A percentile compares a stretch with the other conserved stretches of the same genome.
Evolutionary conservation across 371 early-diverging fungal species (phyloP).

Genomic region (Rhizomucor pusillus): DNA sequence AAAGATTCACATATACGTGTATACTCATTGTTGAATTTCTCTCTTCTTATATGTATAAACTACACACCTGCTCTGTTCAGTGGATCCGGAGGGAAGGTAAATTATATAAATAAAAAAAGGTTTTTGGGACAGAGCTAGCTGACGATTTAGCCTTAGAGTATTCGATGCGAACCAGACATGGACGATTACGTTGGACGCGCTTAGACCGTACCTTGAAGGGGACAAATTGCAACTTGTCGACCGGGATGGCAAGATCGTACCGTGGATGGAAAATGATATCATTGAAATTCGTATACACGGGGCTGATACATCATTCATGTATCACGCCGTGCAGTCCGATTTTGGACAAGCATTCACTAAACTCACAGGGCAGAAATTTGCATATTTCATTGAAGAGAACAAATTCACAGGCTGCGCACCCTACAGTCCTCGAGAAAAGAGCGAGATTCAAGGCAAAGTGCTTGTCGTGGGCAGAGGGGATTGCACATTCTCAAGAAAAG

Average conservation of each 20-base stretch:
- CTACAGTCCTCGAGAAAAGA: conserved; percentile 18
- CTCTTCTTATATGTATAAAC: too few species aligned
- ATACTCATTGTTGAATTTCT: too few species aligned
- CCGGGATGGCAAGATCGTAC: background rate
- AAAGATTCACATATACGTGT: too few species aligned
- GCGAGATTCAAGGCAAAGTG: conserved; percentile 25
- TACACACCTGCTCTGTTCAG: too few species aligned
- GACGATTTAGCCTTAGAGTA: background rate
- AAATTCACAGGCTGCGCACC: conserved; percentile 38
- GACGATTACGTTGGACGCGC: conserved; percentile 13
- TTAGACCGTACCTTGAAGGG: conserved; percentile 10
- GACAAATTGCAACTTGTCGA: background rate
- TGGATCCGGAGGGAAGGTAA: too few species aligned
- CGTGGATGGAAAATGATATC: background rate
- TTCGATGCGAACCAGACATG: conserved; percentile 5
- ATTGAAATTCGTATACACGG: conserved; percentile 15
- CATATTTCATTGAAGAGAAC: conserved; percentile 22
- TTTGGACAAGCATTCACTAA: conserved; percentile 10
- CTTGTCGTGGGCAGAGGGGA: conserved; percentile 45
- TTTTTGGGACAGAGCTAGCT: too few species aligned
- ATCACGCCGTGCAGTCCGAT: conserved; percentile 10
- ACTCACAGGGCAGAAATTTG: background rate
- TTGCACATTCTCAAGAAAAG: conserved; percentile 50
- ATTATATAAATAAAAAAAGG: too few species aligned
- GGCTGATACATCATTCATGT: background rate